Base-by-base conservation (phyloP, 257 asterid species). In the Solanum acaule region DNA sequence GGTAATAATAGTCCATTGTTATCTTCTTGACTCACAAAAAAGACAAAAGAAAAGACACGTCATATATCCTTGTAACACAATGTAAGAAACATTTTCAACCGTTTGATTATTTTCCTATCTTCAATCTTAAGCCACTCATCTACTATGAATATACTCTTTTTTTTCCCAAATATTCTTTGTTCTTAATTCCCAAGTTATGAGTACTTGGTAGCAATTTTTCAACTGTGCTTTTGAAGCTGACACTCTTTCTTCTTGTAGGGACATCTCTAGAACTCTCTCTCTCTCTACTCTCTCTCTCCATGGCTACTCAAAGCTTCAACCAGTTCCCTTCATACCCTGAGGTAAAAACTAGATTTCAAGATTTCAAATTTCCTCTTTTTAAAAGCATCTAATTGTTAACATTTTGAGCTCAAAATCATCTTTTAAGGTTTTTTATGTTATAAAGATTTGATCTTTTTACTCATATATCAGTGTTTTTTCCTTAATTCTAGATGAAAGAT, bases 271-370 rank as follows among this genome's bases (percentile, higher is more conserved):
- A 75, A 37, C 42, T 79, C 46, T 79, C 34, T 84, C 65, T 72
- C 35, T 10, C 31, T 22, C 29, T 34, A 6, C 7, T 27, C 31
- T 27, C 46, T 79, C 29, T 84, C 65, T 33, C 22, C 88, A 94
- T 95, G 98, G 97, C 98, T 86, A 92, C 96, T 87, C 93, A 93
- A 84, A 95, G 91, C 86, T 77, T 88, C 91, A 89, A 65, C 90
- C 91, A 78, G 85, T 91, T 92, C 87, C 90, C 97, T 82, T 88
- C 95, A 15, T 92, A 94, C 91, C 97, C 97, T 23, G 94, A 94
- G 97, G 98, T 95, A 81, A 70, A 88, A 86, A 23, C 37, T 27
- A 23, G 34, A 25, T 77, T 61, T 71, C 37, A 22, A 35, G 35
- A 20, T 12, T 37, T 38, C 6, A 35, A n/a, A 20, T 12, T 37